These are phyloP conservation scores for Cercospora berteroae DNA, from an alignment of 2,329 filamentous ascomycete genomes.

Conservation along the genomic window DNA sequence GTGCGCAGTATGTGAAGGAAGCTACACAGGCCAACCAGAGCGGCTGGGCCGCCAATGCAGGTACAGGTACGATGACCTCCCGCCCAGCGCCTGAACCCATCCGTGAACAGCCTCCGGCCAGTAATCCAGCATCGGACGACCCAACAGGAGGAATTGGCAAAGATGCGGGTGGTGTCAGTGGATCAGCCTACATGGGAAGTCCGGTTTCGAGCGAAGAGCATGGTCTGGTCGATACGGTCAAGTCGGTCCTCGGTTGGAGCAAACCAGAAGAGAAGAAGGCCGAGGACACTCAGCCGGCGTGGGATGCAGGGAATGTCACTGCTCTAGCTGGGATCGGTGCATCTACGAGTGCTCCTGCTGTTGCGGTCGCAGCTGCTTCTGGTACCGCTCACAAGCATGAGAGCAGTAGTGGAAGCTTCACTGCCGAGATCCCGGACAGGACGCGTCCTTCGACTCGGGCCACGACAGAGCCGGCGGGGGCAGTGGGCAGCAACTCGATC, in stretches of 20 bases:
- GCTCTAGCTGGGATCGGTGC: constrained; percentile 8
- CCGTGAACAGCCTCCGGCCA: constrained; percentile 21
- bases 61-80: constrained; percentile 13
- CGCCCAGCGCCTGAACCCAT: constrained; percentile 3
- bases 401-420: constrained; percentile 11
- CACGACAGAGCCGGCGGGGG: not conserved
- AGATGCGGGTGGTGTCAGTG: constrained; percentile 26
- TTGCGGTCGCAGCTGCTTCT: constrained; percentile 15
- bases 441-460: constrained; percentile 2
- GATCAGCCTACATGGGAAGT: constrained; percentile 24
- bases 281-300: constrained; percentile 13
- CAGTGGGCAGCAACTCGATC: not conserved
- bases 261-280: constrained; percentile 16
- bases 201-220: constrained; percentile 20
- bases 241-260: constrained; percentile 26
- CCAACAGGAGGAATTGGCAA: constrained; percentile 22
- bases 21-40: constrained; percentile 12
- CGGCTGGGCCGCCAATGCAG: constrained; percentile 5
- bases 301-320: constrained; percentile 12
- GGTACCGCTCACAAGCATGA: constrained; percentile 1
- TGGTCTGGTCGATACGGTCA: constrained; percentile 27
- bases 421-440: constrained; percentile 17
- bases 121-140: constrained; percentile 26
- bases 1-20: constrained; percentile 28
- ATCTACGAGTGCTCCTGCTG: constrained; percentile 16